Evolutionary conservation across 1,284 basidiomycete species (phyloP).

Genomic region (Malassezia caprae): DNA sequence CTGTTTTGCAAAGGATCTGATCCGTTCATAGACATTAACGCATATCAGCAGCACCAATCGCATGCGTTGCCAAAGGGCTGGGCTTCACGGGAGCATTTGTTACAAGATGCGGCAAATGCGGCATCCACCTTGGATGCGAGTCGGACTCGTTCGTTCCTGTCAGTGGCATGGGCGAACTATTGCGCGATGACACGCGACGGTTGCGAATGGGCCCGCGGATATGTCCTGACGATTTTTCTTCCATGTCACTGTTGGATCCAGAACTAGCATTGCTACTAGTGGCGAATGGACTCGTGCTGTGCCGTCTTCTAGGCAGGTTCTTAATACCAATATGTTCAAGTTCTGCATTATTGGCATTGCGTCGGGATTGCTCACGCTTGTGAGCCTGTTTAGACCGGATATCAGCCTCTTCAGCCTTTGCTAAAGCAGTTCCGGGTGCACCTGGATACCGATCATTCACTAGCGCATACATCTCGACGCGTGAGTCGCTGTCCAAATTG

Average conservation of each 20-base stretch:
- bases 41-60: slow-evolving; percentile 2
- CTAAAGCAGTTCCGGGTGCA: slow-evolving; percentile 35
- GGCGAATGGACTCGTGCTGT: slow-evolving; percentile 37
- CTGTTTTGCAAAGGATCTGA: slow-evolving; percentile 27
- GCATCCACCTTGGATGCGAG: background rate
- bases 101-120: background rate
- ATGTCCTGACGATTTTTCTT: background rate
- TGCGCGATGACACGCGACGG: slow-evolving; percentile 5
- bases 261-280: slow-evolving; percentile 3
- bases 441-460: slow-evolving; percentile 42
- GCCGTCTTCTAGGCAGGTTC: slow-evolving; percentile 35
- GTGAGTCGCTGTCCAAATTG: slow-evolving; percentile 6
- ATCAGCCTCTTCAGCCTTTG: slow-evolving; percentile 30
- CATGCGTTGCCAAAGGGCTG: slow-evolving; percentile 10
- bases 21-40: background rate
- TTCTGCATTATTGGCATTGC: slow-evolving; percentile 30
- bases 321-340: slow-evolving; percentile 38
- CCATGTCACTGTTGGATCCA: slow-evolving; percentile 1
- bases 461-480: slow-evolving; percentile 24
- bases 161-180: slow-evolving; percentile 6
- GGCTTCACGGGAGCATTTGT: slow-evolving; percentile 10
- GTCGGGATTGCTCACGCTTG: slow-evolving; percentile 28
- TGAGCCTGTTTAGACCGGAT: slow-evolving; percentile 21
- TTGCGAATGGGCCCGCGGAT: background rate
- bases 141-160: background rate